Conservation (phyloP, 225 moss, liverwort and hornwort genomes). For the Physcomitrellopsis africana region DNA sequence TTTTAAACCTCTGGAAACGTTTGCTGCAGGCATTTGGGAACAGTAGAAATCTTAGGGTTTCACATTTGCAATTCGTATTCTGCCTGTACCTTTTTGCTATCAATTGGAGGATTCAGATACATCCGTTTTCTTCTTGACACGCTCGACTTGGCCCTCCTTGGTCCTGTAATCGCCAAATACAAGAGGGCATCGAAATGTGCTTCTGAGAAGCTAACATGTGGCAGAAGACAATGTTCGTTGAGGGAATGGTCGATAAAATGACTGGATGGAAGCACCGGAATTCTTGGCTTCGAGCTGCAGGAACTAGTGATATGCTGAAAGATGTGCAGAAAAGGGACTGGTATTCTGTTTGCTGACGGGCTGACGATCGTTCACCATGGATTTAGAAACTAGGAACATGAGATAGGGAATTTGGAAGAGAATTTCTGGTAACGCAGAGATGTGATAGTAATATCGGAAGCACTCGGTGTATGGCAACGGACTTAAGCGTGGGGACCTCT, state of each 20-base stretch:
- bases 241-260: conserved; percentile 41
- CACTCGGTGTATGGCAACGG: conserved; percentile 43
- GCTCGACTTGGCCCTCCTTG: conserved; percentile 13
- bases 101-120: conserved; percentile 5
- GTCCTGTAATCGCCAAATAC: conserved; percentile 8
- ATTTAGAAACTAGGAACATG: conserved; percentile 23
- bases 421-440: conserved; percentile 25
- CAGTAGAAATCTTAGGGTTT: conserved; percentile 36
- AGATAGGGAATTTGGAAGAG: conserved; percentile 29
- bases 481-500: conserved; percentile 19
- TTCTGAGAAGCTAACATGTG: background rate
- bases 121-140: conserved; percentile 27
- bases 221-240: conserved; percentile 21
- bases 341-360: conserved; percentile 27
- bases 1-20: conserved; percentile 26
- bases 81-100: background rate
- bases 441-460: conserved; percentile 32
- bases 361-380: conserved; percentile 24
- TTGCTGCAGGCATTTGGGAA: conserved; percentile 27
- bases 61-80: background rate
- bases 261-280: conserved; percentile 43
- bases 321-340: conserved; percentile 39
- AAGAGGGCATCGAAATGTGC: conserved; percentile 12
- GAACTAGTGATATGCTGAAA: conserved; percentile 29
- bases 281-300: conserved; percentile 50